phyloP scores from a whole-genome alignment of 2,329 filamentous ascomycete genomes.

The Cercospora sesami region DNA sequence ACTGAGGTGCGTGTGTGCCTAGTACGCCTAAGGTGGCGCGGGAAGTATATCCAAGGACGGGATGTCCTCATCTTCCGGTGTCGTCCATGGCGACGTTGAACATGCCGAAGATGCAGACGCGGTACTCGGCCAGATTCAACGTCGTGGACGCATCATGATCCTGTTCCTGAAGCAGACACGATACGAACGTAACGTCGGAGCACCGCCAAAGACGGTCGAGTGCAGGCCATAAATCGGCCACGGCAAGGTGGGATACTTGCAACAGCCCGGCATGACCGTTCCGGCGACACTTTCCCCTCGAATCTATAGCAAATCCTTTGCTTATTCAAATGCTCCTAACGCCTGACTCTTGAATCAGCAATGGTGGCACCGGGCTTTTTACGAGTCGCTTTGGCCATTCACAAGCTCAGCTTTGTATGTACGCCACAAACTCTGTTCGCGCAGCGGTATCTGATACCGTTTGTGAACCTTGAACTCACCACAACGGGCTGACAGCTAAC shows the following conservation, averaged over 20 bases:
- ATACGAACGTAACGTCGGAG: background rate
- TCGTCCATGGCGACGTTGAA: background rate
- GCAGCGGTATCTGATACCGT: constrained; percentile 11
- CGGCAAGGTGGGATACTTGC: background rate
- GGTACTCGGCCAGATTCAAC: background rate
- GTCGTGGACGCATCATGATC: background rate
- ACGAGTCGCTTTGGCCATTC: constrained; percentile 4
- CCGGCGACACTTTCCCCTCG: background rate
- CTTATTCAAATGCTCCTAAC: background rate
- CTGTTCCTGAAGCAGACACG: background rate
- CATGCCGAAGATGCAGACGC: background rate
- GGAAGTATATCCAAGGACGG: background rate
- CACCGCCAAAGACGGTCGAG: background rate
- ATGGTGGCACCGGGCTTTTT: background rate
- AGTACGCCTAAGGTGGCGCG: background rate
- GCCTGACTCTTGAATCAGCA: background rate
- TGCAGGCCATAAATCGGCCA: background rate
- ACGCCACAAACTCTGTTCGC: background rate
- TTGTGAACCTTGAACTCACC: background rate
- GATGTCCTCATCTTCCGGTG: background rate
- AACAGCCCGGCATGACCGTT: background rate
- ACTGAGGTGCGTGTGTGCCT: background rate
- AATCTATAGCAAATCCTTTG: background rate
- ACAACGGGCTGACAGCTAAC: constrained; percentile 5
- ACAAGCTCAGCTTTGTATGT: background rate